Base-by-base conservation (phyloP, 225 moss, liverwort and hornwort genomes). In the Sphagnum tenellum region DNA sequence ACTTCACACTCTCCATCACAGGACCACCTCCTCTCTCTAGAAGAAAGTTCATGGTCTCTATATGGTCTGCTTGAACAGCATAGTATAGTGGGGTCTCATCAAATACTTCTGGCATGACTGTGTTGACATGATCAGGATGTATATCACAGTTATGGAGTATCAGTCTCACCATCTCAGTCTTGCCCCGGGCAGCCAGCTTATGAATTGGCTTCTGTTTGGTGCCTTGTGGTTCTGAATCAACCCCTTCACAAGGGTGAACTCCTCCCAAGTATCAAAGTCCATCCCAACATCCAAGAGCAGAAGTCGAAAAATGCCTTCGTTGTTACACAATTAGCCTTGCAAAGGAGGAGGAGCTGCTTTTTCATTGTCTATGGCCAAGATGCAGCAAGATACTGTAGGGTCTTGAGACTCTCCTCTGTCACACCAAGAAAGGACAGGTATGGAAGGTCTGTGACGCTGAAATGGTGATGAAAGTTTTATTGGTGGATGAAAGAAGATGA, bases 81-180 rank as follows among this genome's bases (percentile, higher is more conserved):
- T 47, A 47, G 12, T 45, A 47, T 49, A 64, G 46, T 12, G 64
- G 64, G 49, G 64, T 64, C 48, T 45, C 48, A 47, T 45, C 45
- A 46, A 64, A 47, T 10, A 8, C 47, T n/a, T 29, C 29, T 29
- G 29, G 29, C 29, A 64, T n/a, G 12, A 12, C 12, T n/a, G 64
- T 64, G 64, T 64, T 64, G 46, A 64, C 64, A 48, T 64, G 47
- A 64, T 64, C 47, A 46, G 46, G 46, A 49, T 46, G 7, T 12
- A 12, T 47, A 45, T 46, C 64, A 45, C 46, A 64, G 48, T 46
- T 49, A 49, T 64, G 46, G 5, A 64, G 49, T 49, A 64, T 46
- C 64, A 64, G 12, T 49, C 48, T 46, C 46, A 64, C 49, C 64
- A 64, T n/a, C 48, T 64, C 64, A n/a, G 46, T 64, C 64, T 49